Evolutionary conservation across 2,329 filamentous ascomycete genomes (phyloP).

Genomic region (Diaporthe humulicola): DNA sequence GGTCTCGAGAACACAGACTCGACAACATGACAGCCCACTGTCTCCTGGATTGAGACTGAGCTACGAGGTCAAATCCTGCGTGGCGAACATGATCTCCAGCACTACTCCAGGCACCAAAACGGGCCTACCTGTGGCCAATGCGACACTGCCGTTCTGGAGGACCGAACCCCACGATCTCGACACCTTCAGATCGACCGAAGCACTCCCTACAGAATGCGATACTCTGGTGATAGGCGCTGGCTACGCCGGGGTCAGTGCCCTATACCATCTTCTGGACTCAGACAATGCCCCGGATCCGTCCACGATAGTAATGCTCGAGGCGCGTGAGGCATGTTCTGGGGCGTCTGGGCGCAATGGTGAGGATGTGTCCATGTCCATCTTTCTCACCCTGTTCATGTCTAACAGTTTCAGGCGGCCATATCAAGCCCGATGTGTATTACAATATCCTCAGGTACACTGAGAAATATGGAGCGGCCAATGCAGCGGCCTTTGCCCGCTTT

Average conservation of each 20-base stretch:
- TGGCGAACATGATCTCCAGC: not conserved
- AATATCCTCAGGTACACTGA: conserved; percentile 28
- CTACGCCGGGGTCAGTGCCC: conserved; percentile 57
- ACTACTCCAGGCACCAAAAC: not conserved
- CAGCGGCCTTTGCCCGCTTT: conserved; percentile 67
- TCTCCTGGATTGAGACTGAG: not conserved
- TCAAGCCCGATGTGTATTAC: conserved; percentile 37
- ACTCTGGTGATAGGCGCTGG: conserved; percentile 63
- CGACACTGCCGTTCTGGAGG: conserved; percentile 55
- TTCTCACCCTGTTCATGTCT: not conserved
- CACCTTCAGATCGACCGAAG: conserved; percentile 51
- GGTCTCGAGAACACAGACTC: not conserved
- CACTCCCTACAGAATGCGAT: conserved; percentile 55
- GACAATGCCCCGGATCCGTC: conserved; percentile 23
- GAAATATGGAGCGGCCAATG: conserved; percentile 22
- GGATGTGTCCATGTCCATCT: conserved; percentile 30
- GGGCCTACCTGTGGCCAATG: conserved; percentile 21
- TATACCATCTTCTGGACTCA: conserved; percentile 54
- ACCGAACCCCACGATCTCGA: conserved; percentile 51
- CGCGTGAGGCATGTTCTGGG: conserved; percentile 51
- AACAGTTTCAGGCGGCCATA: conserved; percentile 26
- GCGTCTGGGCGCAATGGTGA: conserved; percentile 53
- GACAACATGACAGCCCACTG: not conserved
- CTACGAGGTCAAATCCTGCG: not conserved
- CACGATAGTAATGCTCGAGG: conserved; percentile 50